Evolutionary conservation across 352 stramenopile genomes (phyloP), one percentile per base, ranked within the genome.

Genomic region (Phytophthora cryptogea): DNA sequence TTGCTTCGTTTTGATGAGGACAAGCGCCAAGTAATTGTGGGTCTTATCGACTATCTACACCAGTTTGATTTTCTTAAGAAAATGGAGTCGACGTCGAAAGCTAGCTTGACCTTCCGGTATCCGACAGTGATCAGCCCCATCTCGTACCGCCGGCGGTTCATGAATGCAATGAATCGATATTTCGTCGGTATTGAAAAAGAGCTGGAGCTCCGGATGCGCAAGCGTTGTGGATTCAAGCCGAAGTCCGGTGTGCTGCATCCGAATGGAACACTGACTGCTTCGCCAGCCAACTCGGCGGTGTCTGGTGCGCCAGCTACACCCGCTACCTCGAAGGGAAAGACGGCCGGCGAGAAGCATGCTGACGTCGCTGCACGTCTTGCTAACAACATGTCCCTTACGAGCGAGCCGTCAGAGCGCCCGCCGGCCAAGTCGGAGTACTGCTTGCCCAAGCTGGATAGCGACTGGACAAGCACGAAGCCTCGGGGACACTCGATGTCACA

Each of bases 61-160:
- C 86, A 95, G 44, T 95, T 92, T 49, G 86, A 95, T 56, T 92
- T 95, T 53, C 55, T 95, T 14, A 95, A 95, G 59, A 93, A 93
- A 49, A 93, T 95, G 78, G 86, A 95, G 63, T 95, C 86, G 16
- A 93, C 84, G 2, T 93, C 86, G 1, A 95, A 95, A 52, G 84
- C 85, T 0, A 90, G 80, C 28, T 68, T 94, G 54, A 93, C 76
- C 13, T 94, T 94, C 62, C 82, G 84, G 5, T 82, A 92, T 35
- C 86, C 86, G 58, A 95, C 86, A 0, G 86, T 95, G 26, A 89
- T 95, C 63, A 92, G 82, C 27, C 86, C 86, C 7, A 73, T 80
- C 26, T 87, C 84, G 10, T 95, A 95, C 43, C 83, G 76, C 5
- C 80, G 78, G 26, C 83, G 86, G 7, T 93, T 95, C 45, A 73